Evolutionary conservation across 768 basidiomycete species (phyloP).

Genomic region (Pleurotus cornucopiae): DNA sequence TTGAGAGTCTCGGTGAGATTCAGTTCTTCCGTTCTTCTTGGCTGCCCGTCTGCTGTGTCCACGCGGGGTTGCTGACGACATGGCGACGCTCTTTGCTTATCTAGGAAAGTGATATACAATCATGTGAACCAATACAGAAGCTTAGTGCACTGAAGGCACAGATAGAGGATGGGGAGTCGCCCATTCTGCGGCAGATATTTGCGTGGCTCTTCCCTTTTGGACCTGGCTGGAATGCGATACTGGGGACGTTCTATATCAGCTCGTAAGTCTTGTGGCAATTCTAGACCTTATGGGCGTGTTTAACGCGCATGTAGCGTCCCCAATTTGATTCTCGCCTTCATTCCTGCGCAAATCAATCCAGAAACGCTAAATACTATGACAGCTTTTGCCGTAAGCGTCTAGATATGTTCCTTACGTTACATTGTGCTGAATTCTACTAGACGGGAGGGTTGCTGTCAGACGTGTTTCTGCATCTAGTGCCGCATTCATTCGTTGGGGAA

Average conservation of each 20-base stretch:
- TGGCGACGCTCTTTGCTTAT: not conserved
- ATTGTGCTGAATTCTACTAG: constrained; percentile 24
- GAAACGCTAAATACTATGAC: constrained; percentile 92
- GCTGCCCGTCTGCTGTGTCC: not conserved
- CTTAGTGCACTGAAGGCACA: constrained; percentile 58
- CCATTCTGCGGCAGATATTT: constrained; percentile 78
- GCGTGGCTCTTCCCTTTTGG: constrained; percentile 84
- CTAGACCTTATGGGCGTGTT: constrained; percentile 7
- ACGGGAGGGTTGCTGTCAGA: constrained; percentile 92
- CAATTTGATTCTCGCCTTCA: constrained; percentile 93
- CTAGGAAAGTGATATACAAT: constrained; percentile 38
- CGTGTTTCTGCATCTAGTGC: constrained; percentile 88
- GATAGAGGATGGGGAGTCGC: constrained; percentile 62
- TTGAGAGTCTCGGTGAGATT: constrained; percentile 14
- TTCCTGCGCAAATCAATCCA: constrained; percentile 81
- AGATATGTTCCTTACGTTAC: constrained; percentile 8
- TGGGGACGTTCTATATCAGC: constrained; percentile 95
- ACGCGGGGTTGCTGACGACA: not conserved
- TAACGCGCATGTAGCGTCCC: constrained; percentile 55
- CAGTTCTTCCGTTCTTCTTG: not conserved
- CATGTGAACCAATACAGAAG: constrained; percentile 35
- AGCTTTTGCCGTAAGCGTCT: constrained; percentile 72
- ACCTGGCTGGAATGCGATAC: constrained; percentile 83
- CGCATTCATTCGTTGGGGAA: constrained; percentile 90
- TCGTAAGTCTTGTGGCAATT: constrained; percentile 55